Base-by-base conservation (phyloP, 768 basidiomycete genomes). In the Boletus reticulatus region DNA sequence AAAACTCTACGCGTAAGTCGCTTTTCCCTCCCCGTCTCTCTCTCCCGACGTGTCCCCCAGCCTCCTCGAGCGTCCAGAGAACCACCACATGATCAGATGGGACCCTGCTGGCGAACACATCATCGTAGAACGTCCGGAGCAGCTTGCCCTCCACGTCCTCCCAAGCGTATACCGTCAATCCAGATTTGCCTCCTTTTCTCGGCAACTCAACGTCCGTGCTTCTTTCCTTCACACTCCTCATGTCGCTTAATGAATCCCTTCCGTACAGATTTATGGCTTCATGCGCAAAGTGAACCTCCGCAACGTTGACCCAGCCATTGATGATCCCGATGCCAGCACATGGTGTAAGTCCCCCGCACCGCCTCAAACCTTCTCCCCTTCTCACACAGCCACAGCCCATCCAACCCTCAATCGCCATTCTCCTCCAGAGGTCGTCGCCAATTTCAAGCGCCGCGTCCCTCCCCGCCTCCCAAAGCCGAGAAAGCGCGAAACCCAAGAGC, bases 71-170 rank as follows among this genome's bases (percentile, higher is more conserved):
- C 87, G 92, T 46, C 84, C 89, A 54, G 93, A 95, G 74, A 94
- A 95, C 73, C 90, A 94, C 64, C 90, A 94, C 72, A 95, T 96
- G 89, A 95, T 97, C 71, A 88, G 94, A 50, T 97, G 94, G 94
- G 93, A 94, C 69, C 87, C 89, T 16, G 85, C 87, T 20, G 94
- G 94, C 58, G 90, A 94, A 70, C 89, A 94, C 67, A 95, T 97
- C 79, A 93, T 97, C 73, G 94, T 97, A 52, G 94, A 95, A 68
- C 79, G 89, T 32, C 94, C 94, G 60, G 92, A 93, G 70, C 93
- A 95, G 71, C 87, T 97, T 55, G 94, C 94, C 3, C 83, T 94
- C 53, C 93, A 95, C 72, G 90, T 97, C 70, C 85, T 97, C 60
- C 94, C 94, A 48, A 87, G 88, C 66, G 88, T 97, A 51, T 97